Conservation (phyloP, 2,329 filamentous ascomycete species). For the Neopestalotiopsis sp. region DNA sequence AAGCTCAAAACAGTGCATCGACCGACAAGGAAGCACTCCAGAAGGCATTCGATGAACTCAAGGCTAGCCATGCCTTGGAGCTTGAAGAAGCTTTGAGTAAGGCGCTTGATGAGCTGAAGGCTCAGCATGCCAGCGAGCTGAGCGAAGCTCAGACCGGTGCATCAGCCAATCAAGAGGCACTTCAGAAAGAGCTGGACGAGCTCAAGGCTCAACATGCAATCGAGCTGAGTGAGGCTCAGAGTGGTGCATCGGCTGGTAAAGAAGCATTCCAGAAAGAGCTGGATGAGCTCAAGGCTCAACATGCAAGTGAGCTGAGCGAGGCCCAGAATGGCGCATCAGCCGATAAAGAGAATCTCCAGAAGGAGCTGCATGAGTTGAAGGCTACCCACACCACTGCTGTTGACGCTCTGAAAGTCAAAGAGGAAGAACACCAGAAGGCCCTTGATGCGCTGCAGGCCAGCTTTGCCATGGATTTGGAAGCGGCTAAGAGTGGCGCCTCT, state of each 20-base stretch:
- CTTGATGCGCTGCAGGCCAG: slow-evolving; percentile 61
- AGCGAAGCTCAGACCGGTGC: slow-evolving; percentile 60
- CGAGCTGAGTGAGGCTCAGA: background rate
- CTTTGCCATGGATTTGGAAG: slow-evolving; percentile 64
- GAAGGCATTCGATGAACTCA: slow-evolving; percentile 24
- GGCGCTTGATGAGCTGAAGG: slow-evolving; percentile 59
- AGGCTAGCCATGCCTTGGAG: slow-evolving; percentile 6
- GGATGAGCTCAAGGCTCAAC: slow-evolving; percentile 43
- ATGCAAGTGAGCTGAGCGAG: slow-evolving; percentile 8
- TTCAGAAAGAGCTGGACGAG: slow-evolving; percentile 57
- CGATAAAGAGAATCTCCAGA: slow-evolving; percentile 19
- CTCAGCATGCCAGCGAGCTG: slow-evolving; percentile 63
- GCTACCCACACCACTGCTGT: slow-evolving; percentile 50
- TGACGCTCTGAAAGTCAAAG: slow-evolving; percentile 55
- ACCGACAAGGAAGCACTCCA: slow-evolving; percentile 55
- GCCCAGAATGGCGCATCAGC: background rate
- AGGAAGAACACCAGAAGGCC: slow-evolving; percentile 58
- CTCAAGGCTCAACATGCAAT: slow-evolving; percentile 3
- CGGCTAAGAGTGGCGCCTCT: slow-evolving; percentile 57
- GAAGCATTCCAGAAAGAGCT: slow-evolving; percentile 40
- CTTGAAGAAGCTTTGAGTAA: slow-evolving; percentile 57
- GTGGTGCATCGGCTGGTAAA: slow-evolving; percentile 12
- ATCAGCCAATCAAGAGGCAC: slow-evolving; percentile 55
- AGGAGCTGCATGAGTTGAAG: slow-evolving; percentile 49
- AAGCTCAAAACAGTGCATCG: slow-evolving; percentile 58